Percentiles rank a stretch among this genome's conserved stretches.
Evolutionary conservation across 495 filamentous ascomycete species (phyloP).

Genomic region (Pseudomonodictys pantanalensis): DNA sequence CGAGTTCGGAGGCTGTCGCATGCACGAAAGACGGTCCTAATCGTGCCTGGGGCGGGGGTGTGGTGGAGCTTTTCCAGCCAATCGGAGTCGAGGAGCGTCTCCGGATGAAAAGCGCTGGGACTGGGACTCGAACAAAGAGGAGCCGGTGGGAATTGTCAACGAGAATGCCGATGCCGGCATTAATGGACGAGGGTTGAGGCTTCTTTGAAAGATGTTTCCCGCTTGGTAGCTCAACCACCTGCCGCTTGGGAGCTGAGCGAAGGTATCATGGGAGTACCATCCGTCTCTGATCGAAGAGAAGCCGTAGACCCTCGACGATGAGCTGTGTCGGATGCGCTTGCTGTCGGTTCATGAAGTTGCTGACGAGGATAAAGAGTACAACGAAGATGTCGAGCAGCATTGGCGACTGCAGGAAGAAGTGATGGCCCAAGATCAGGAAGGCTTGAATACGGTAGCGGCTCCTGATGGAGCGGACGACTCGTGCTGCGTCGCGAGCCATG

Average conservation of each 20-base stretch:
- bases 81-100: slow-evolving; percentile 1
- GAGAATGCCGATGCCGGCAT: not conserved
- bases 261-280: not conserved
- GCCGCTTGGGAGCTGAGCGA: too few species aligned
- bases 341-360: slow-evolving; percentile 6
- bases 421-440: slow-evolving; percentile 5
- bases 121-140: too few species aligned
- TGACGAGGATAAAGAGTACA: slow-evolving; percentile 2
- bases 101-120: not conserved
- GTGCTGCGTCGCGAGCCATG: not conserved
- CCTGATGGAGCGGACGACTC: not conserved
- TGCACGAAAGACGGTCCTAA: not conserved
- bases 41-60: not conserved
- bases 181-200: not conserved
- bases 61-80: slow-evolving; percentile 3
- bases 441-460: slow-evolving; percentile 5
- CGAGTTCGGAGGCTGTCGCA: not conserved
- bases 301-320: not conserved
- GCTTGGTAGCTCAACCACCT: too few species aligned
- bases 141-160: too few species aligned
- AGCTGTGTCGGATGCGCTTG: not conserved
- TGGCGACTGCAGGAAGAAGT: slow-evolving; percentile 5
- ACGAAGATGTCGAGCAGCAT: slow-evolving; percentile 6
- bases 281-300: slow-evolving; percentile 1
- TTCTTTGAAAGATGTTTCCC: too few species aligned